These are phyloP conservation scores for Solanum rostratum DNA, from an alignment of 257 asterid genomes.

Conservation along the genomic window DNA sequence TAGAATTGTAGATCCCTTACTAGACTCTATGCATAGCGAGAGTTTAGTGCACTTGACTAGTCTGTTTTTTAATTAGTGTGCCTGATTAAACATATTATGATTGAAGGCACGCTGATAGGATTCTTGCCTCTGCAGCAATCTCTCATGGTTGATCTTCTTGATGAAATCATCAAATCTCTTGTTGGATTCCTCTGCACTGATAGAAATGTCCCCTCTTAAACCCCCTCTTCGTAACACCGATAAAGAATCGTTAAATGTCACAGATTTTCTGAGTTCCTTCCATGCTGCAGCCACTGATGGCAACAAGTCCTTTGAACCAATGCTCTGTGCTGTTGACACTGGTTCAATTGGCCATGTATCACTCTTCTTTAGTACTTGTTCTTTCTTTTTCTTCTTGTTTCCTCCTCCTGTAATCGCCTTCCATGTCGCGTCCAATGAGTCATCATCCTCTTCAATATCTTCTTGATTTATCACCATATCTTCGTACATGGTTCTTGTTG, in stretches of 20 bases:
- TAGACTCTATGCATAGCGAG: background rate
- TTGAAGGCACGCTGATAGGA: background rate
- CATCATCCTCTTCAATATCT: background rate
- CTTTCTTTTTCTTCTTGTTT: background rate
- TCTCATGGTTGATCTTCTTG: background rate
- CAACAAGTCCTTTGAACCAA: background rate
- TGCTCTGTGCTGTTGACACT: background rate
- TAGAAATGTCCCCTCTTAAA: background rate
- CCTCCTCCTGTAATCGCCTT: conserved; percentile 33
- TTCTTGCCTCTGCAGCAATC: conserved; percentile 1
- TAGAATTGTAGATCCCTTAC: background rate
- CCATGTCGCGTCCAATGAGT: conserved; percentile 63
- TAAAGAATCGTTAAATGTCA: conserved; percentile 43
- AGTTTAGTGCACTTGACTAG: background rate
- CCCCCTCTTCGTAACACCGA: conserved; percentile 18
- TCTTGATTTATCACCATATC: background rate
- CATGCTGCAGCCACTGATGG: conserved; percentile 15
- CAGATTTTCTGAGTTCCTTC: conserved; percentile 39
- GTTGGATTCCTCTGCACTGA: conserved; percentile 1
- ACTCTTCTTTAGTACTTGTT: conserved; percentile 26
- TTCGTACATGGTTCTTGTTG: background rate
- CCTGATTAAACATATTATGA: background rate
- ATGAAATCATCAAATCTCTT: background rate
- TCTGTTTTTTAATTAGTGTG: background rate
- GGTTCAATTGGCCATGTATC: conserved; percentile 24